Conservation (phyloP, 139 green algal genomes). For the Haematococcus lacustris region DNA sequence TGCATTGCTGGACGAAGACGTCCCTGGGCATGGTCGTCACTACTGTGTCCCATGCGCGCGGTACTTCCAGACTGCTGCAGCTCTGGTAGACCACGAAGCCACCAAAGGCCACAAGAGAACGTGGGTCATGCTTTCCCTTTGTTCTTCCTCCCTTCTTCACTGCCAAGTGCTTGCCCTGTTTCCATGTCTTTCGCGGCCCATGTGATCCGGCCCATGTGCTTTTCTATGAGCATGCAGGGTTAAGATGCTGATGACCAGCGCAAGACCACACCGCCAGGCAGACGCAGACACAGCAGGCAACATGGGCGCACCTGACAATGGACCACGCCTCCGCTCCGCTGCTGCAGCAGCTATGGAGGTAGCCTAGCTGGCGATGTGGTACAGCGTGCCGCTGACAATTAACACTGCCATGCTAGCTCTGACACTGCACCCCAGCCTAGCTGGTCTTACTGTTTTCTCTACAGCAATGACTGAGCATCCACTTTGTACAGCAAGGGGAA, state of each 20-base stretch:
- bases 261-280: slow-evolving; percentile 65
- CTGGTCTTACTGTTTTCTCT: no score
- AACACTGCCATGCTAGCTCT: no score
- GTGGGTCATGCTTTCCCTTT: slow-evolving; percentile 7
- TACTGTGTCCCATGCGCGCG: slow-evolving; percentile 57
- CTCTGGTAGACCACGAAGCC: slow-evolving; percentile 46
- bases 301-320: slow-evolving; percentile 75
- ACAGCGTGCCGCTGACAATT: no score
- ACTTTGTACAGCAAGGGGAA: no score
- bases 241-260: slow-evolving; percentile 56
- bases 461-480: no score
- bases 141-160: neutral
- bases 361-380: no score
- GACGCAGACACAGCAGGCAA: slow-evolving; percentile 73
- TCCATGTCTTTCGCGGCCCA: neutral
- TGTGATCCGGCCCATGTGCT: neutral
- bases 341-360: neutral
- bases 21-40: slow-evolving; percentile 55
- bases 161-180: neutral
- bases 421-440: no score
- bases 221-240: slow-evolving; percentile 21
- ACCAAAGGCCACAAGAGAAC: slow-evolving; percentile 72
- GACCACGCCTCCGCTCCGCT: slow-evolving; percentile 19
- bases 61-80: slow-evolving; percentile 54
- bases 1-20: slow-evolving; percentile 66